Base-by-base conservation (phyloP, 2,329 filamentous ascomycete species). In the Huntiella abstrusa region DNA sequence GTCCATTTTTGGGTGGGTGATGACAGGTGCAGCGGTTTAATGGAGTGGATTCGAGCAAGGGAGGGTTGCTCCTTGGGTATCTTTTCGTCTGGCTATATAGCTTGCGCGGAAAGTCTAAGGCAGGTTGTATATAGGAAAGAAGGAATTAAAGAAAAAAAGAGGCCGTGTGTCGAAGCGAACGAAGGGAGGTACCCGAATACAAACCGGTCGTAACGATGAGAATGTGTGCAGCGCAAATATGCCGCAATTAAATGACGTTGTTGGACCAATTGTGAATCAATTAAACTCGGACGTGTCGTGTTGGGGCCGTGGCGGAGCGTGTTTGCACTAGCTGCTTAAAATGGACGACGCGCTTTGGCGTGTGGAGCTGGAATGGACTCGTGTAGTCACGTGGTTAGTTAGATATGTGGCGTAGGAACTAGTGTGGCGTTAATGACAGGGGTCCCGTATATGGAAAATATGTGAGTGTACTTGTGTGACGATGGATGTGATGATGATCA, bases 231-330 rank as follows among this genome's bases (percentile, higher is more conserved):
- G 15, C 11, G 42, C 15, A 28, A 28, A 28, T 28, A 28, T 28
- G 22, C 22, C 22, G 22, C 22, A 28, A 28, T 28, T 28, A 28
- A 28, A 28, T 38, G n/a, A 13, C 35, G 35, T 17, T n/a, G 35
- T 38, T 13, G 35, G 35, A 13, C n/a, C 34, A 36, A 11, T 28
- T 28, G 22, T 28, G 22, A 28, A 28, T 36, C n/a, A 32, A 8
- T 36, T 15, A 17, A 45, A 36, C 46, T 13, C 16, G 36, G 62
- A 60, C 64, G 64, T 66, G 64, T 66, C 61, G 45, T 56, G 64
- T 65, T 66, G 64, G 64, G 61, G 63, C 56, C 55, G 54, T 59
- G 16, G 33, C n/a, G 22, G 22, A 28, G 22, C 22, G 22, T 28
- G 22, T 28, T 28, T 28, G 22, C 6, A 28, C 22, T 28, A 10